These are phyloP conservation scores for Mycena alexandri DNA, from an alignment of 768 basidiomycete species.

Conservation along the genomic window DNA sequence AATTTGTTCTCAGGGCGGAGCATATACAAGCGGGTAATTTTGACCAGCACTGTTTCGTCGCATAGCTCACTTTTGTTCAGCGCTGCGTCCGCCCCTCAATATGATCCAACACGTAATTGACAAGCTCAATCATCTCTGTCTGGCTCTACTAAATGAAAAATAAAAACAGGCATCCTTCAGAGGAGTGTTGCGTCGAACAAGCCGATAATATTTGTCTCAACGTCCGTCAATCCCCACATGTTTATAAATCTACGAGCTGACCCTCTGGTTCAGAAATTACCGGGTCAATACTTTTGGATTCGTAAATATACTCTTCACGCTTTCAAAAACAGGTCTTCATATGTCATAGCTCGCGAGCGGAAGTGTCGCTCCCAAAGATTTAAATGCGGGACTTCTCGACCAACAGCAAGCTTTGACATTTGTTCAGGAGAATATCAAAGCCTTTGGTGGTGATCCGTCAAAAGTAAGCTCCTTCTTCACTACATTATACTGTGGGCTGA, in stretches of 20 bases:
- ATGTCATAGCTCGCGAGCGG: slow-evolving; percentile 58
- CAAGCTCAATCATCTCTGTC: slow-evolving; percentile 15
- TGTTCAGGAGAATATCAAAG: slow-evolving; percentile 73
- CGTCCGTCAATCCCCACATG: slow-evolving; percentile 46
- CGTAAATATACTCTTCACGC: slow-evolving; percentile 45
- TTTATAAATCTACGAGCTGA: slow-evolving; percentile 1
- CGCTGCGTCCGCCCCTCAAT: slow-evolving; percentile 55
- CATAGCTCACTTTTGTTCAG: slow-evolving; percentile 43
- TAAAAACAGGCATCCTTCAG: slow-evolving; percentile 57
- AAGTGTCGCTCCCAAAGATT: slow-evolving; percentile 58
- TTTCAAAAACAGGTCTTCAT: background rate
- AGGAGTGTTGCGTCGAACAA: slow-evolving; percentile 60
- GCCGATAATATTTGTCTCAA: slow-evolving; percentile 70
- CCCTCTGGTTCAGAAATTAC: slow-evolving; percentile 58
- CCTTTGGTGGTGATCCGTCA: slow-evolving; percentile 73
- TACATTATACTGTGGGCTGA: background rate
- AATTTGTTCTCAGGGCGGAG: slow-evolving; percentile 56
- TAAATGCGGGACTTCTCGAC: slow-evolving; percentile 73
- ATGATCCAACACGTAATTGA: slow-evolving; percentile 60
- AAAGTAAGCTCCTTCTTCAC: slow-evolving; percentile 53
- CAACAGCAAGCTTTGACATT: slow-evolving; percentile 71
- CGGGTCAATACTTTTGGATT: slow-evolving; percentile 72
- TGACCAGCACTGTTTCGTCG: background rate
- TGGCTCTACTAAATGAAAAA: background rate
- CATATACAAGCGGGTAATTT: slow-evolving; percentile 49